These are phyloP conservation scores for Mrakia hoshinonis DNA, from an alignment of 768 basidiomycete genomes.

Conservation along the genomic window DNA sequence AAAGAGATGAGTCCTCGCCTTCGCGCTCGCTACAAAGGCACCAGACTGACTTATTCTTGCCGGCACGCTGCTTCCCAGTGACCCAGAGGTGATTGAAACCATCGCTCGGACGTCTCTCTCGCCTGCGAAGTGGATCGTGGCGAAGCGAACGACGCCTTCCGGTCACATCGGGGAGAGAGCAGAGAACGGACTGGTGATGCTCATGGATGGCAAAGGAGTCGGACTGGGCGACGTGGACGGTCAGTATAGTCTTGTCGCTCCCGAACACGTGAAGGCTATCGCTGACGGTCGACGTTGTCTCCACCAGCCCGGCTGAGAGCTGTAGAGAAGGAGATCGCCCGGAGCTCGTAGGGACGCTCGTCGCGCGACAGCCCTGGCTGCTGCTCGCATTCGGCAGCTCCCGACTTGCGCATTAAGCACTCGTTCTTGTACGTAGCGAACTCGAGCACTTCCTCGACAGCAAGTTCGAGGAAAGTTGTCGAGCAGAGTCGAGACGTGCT, in stretches of 20 bases:
- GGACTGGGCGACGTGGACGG: conserved; percentile 12
- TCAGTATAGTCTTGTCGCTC: not conserved
- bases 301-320: not conserved
- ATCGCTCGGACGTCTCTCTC: not conserved
- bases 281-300: not conserved
- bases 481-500: no score
- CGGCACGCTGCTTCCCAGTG: not conserved
- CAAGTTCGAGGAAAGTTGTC: no score
- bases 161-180: not conserved
- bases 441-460: no score
- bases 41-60: not conserved
- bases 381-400: no score
- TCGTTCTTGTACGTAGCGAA: no score
- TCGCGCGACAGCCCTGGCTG: not conserved
- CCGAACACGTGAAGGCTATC: no score
- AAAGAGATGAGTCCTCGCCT: not conserved
- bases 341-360: not conserved
- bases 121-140: not conserved
- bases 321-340: not conserved
- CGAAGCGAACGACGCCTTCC: not conserved
- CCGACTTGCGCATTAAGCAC: no score
- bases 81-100: not conserved
- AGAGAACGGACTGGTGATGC: not conserved
- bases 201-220: not conserved
- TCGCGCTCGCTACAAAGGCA: no score